Base-by-base conservation (phyloP, 441 rosid genomes). In the Isatis lusitanica region DNA sequence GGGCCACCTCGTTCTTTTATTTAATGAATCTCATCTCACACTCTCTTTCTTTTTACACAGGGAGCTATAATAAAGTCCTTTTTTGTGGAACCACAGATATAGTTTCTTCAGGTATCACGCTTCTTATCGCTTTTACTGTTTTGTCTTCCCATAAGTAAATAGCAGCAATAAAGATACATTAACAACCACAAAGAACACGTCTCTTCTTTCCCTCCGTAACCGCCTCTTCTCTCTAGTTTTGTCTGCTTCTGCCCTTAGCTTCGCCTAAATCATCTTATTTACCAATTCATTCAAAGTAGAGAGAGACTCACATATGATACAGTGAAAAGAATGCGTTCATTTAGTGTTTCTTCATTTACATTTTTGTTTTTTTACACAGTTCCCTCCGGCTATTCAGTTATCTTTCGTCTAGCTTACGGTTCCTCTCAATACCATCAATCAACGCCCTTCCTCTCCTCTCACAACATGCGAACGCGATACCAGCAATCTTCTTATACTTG, bases 261-360 rank as follows among this genome's bases (percentile, higher is more conserved):
- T 48, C 26, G 58, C 44, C 58, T 46, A 38, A 9, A 16, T 26
- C 26, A 66, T 64, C 12, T n/a, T 43, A 17, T 47, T 15, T 9
- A 47, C 51, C 52, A 57, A 28, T 66, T 59, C 28, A 30, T 48
- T 66, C 40, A 56, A 64, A 18, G 16, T 7, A 57, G 50, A 47
- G 12, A 16, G 21, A 46, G 9, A 42, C 39, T 51, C 17, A 21
- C 47, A 50, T 67, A 24, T 0, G 28, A 26, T 26, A 68, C 17
- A 61, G 59, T 24, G 55, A 7, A 52, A 75, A 52, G 2, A 68
- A 35, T 55, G 70, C 43, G 16, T 35, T 75, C 36, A 63, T 62
- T 61, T n/a, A n/a, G 73, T 68, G 40, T 68, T 68, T 63, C 60
- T 61, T 68, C 68, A 74, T 74, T 75, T 68, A 69, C 79, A 75